Evolutionary conservation across 192 early-diverging fungal species (phyloP), one percentile per base, ranked within the genome.

Genomic region (Coemansia sp.): DNA sequence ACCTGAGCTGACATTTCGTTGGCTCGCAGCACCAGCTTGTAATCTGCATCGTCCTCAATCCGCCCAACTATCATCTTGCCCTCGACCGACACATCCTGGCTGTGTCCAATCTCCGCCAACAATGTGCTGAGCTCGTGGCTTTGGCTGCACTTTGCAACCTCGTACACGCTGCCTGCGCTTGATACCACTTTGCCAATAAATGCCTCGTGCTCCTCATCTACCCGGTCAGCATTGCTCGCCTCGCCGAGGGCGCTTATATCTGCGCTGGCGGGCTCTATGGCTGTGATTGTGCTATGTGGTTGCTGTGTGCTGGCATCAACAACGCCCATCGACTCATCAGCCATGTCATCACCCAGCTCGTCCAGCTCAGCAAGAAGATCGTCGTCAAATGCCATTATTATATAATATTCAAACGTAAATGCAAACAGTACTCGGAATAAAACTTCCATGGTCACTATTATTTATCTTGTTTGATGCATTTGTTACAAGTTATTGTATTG

Each of bases 321-420:
- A 12, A 48, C 52, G 4, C 35, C 43, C 19, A 54, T 51, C 10
- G 56, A 22, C 35, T 65, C 74, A 18, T 77, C 82, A 14, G 69
- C 73, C 10, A 82, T 78, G 16, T 85, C 85, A 22, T 78, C 86
- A 23, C 78, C 85, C 41, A 85, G 79, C 41, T 92, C 90, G 48
- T 94, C 92, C 24, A 94, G 84, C 62, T 98, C 96, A n/a, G 88
- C 88, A 18, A 92, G 81, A 26, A 96, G 75, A 68, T 95, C 94
- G 59, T 94, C 90, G 39, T 93, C 90, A 65, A 93, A 81, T 52
- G 88, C 78, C 88, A 90, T 90, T 32, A 32, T 32, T 6, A 7
- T 32, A 32, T 32, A 32, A 7, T 32, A 32, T 32, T 32, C 29
- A 32, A 32, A 32, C 29, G 6, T 32, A 32, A 32, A 7, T 32